A percentile compares a stretch with the other conserved stretches of the same genome.
Conservation (phyloP, 2,329 filamentous ascomycete genomes). For the Parasarocladium wereldwijsianum region DNA sequence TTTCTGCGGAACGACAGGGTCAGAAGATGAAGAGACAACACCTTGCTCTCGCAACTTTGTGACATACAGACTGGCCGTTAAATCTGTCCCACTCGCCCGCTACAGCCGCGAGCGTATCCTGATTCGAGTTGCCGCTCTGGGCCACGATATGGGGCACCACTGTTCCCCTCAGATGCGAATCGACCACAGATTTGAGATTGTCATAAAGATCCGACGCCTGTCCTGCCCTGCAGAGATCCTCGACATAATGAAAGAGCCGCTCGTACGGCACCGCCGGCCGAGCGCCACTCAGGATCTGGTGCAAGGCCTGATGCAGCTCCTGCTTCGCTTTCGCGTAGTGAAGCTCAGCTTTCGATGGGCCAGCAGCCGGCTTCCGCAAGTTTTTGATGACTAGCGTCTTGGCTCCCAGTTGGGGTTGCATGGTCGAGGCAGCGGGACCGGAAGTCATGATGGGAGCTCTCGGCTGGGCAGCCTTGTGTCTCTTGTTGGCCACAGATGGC, state of each 20-base stretch:
- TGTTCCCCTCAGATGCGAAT: constrained; percentile 47
- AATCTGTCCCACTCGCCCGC: constrained; percentile 57
- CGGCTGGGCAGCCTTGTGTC: constrained; percentile 15
- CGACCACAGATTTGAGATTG: constrained; percentile 50
- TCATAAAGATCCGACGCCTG: constrained; percentile 53
- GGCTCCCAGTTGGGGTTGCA: constrained; percentile 62
- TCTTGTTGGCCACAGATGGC: constrained; percentile 12
- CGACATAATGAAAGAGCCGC: constrained; percentile 76
- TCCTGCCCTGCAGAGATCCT: constrained; percentile 76
- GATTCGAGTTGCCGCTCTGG: constrained; percentile 34
- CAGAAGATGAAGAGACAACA: not conserved
- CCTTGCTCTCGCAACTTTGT: constrained; percentile 5
- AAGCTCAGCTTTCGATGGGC: constrained; percentile 46
- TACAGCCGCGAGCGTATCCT: constrained; percentile 46
- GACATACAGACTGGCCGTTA: constrained; percentile 58
- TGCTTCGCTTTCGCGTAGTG: constrained; percentile 67
- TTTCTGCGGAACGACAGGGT: constrained; percentile 40
- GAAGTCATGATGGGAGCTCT: constrained; percentile 12
- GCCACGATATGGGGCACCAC: constrained; percentile 41
- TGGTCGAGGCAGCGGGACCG: constrained; percentile 20
- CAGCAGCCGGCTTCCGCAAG: constrained; percentile 45
- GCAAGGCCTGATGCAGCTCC: constrained; percentile 60
- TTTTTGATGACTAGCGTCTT: constrained; percentile 93
- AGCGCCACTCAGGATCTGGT: constrained; percentile 53
- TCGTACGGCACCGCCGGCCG: constrained; percentile 64